Evolutionary conservation across 2,329 filamentous ascomycete genomes (phyloP).

Genomic region (Taxawa tesnikishii): DNA sequence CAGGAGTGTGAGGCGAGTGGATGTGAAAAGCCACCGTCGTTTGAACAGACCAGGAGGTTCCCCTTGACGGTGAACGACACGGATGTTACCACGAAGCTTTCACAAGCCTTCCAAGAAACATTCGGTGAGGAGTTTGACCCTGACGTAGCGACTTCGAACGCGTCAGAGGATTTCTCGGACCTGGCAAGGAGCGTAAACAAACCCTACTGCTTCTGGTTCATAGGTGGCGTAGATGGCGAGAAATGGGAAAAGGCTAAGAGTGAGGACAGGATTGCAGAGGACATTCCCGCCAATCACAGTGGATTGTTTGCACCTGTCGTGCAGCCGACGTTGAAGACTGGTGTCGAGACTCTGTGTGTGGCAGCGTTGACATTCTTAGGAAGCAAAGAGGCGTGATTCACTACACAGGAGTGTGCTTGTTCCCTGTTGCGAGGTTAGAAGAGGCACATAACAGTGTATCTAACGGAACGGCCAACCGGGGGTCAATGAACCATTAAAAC

Average conservation of each 20-base stretch:
- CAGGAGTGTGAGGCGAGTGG: constrained; percentile 39
- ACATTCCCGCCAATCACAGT: constrained; percentile 48
- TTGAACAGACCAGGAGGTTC: constrained; percentile 29
- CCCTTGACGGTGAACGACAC: constrained; percentile 43
- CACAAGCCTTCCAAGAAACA: constrained; percentile 30
- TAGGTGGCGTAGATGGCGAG: constrained; percentile 39
- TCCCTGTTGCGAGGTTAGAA: no score
- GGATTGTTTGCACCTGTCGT: constrained; percentile 47
- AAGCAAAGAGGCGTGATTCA: no score
- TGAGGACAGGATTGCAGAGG: constrained; percentile 31
- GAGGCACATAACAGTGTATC: no score
- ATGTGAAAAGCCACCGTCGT: constrained; percentile 27
- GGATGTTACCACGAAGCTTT: constrained; percentile 27
- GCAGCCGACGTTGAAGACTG: constrained; percentile 43
- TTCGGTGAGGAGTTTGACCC: constrained; percentile 30
- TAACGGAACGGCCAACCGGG: no score
- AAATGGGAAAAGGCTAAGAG: constrained; percentile 37
- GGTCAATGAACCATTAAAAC: no score
- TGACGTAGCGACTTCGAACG: no score
- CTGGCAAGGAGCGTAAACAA: constrained; percentile 29
- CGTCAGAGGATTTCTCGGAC: constrained; percentile 1
- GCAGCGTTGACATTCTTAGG: constrained; percentile 21
- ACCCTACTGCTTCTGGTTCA: constrained; percentile 42
- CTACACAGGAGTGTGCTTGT: no score
- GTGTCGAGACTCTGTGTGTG: constrained; percentile 26